phyloP scores from a whole-genome alignment of 2,329 filamentous ascomycete genomes.

The Metarhizium sp. region DNA sequence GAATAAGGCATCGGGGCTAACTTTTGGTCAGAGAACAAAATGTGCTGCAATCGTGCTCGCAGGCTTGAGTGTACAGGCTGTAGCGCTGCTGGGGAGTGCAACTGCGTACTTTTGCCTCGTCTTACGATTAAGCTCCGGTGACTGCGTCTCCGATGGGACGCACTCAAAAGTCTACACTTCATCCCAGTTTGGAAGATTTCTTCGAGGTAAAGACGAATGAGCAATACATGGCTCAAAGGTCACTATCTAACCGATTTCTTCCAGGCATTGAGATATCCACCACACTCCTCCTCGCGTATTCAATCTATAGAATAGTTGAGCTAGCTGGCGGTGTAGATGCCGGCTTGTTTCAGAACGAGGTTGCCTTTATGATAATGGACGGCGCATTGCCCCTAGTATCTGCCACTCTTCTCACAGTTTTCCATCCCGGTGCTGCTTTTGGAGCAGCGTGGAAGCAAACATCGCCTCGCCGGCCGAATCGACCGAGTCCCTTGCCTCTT shows the following conservation, averaged over 20 bases:
- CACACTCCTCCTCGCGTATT: slow-evolving; percentile 28
- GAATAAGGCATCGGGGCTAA: slow-evolving; percentile 6
- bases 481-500: slow-evolving; percentile 11
- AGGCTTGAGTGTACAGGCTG: slow-evolving; percentile 35
- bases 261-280: slow-evolving; percentile 28
- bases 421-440: slow-evolving; percentile 30
- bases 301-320: slow-evolving; percentile 31
- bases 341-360: slow-evolving; percentile 27
- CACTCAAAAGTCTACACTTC: slow-evolving; percentile 32
- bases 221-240: background rate
- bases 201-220: slow-evolving; percentile 27
- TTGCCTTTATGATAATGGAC: slow-evolving; percentile 28
- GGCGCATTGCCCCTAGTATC: slow-evolving; percentile 30
- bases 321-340: slow-evolving; percentile 25
- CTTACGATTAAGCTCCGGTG: slow-evolving; percentile 26
- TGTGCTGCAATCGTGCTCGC: slow-evolving; percentile 30
- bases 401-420: slow-evolving; percentile 23
- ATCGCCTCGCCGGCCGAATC: slow-evolving; percentile 18
- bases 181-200: slow-evolving; percentile 30
- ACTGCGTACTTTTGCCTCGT: slow-evolving; percentile 31
- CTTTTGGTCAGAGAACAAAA: slow-evolving; percentile 19
- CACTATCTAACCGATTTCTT: background rate
- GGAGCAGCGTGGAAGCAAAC: slow-evolving; percentile 30
- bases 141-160: slow-evolving; percentile 27
- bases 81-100: slow-evolving; percentile 29